A percentile compares a stretch with the other conserved stretches of the same genome.
Conservation (phyloP, 306 rosid genomes). For the Casuarina glauca region DNA sequence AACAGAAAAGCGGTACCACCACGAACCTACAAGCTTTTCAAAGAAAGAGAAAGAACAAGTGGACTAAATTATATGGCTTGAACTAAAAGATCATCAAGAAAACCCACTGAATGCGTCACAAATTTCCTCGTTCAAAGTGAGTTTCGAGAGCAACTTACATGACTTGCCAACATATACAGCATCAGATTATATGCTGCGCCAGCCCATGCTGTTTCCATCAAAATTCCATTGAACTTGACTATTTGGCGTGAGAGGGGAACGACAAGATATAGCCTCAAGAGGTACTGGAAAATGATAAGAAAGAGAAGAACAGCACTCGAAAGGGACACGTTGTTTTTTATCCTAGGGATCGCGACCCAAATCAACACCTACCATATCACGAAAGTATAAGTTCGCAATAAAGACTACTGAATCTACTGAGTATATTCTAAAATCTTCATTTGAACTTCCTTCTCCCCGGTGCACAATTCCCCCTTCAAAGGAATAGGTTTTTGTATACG, state of each 20-base stretch:
- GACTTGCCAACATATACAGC: constrained; percentile 66
- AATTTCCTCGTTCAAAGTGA: constrained; percentile 16
- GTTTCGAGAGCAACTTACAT: constrained; percentile 39
- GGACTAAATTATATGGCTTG: background rate
- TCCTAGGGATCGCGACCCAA: constrained; percentile 55
- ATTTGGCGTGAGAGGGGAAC: constrained; percentile 57
- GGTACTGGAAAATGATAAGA: constrained; percentile 53
- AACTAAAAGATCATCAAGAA: background rate
- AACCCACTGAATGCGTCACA: background rate
- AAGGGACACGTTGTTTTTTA: constrained; percentile 46
- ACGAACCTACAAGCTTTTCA: constrained; percentile 53
- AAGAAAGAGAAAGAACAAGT: background rate
- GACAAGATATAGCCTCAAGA: constrained; percentile 55
- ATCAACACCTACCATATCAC: constrained; percentile 43
- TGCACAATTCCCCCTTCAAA: too few relatives aligned
- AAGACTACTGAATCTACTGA: background rate
- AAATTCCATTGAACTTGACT: constrained; percentile 48
- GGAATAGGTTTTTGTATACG: too few relatives aligned
- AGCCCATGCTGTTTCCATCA: constrained; percentile 71
- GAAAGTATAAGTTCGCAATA: constrained; percentile 7
- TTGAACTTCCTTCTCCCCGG: too few relatives aligned
- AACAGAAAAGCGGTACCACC: constrained; percentile 51
- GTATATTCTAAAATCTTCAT: background rate
- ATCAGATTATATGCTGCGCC: constrained; percentile 62
- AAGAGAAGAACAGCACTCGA: constrained; percentile 45